Evolutionary conservation across 2,329 filamentous ascomycete genomes (phyloP).

Genomic region (Hypoxylon sp.): DNA sequence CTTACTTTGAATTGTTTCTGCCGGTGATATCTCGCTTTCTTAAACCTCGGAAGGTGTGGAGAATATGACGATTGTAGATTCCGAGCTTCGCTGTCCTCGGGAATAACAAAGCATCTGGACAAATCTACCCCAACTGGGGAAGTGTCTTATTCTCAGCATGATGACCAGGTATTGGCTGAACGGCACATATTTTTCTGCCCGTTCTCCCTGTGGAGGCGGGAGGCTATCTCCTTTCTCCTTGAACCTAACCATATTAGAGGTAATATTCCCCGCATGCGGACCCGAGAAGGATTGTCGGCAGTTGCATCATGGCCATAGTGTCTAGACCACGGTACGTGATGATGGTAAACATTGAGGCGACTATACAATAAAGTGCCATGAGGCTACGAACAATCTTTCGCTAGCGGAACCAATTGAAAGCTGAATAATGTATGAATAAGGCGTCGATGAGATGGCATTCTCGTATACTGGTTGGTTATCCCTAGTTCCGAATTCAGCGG

Average conservation of each 20-base stretch:
- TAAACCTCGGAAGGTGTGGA: conserved; percentile 17
- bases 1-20: conserved; percentile 8
- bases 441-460: neutral
- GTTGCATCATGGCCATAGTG: conserved; percentile 28
- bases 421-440: neutral
- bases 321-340: neutral
- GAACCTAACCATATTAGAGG: conserved; percentile 35
- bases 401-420: conserved; percentile 7
- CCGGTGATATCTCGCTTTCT: conserved; percentile 17
- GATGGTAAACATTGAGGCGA: conserved; percentile 18
- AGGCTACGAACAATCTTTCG: neutral
- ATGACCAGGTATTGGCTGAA: conserved; percentile 5
- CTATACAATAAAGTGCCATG: neutral
- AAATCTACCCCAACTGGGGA: conserved; percentile 19
- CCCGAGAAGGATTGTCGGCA: conserved; percentile 31
- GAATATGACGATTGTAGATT: conserved; percentile 12
- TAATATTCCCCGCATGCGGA: conserved; percentile 38
- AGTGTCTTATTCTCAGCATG: conserved; percentile 19
- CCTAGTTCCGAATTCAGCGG: conserved; percentile 10
- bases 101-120: conserved; percentile 5
- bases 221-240: conserved; percentile 25
- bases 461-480: conserved; percentile 4
- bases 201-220: conserved; percentile 10
- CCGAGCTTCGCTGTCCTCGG: conserved; percentile 27
- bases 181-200: conserved; percentile 34